Evolutionary conservation across 148 eudicot genomes (phyloP), one percentile per base, ranked within the genome.

Genomic region (Diospyros kaki): DNA sequence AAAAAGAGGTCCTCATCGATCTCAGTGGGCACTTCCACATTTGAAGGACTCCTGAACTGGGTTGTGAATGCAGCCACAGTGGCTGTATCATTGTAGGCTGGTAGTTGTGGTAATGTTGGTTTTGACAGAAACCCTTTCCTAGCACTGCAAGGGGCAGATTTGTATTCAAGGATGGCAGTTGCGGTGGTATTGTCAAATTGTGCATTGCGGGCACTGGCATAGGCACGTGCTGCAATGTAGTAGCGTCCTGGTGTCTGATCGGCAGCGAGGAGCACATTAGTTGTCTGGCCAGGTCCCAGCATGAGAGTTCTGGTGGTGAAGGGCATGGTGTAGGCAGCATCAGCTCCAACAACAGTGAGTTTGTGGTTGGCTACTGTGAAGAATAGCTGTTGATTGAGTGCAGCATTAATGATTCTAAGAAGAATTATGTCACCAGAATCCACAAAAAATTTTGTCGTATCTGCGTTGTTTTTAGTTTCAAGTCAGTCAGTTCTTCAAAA

Each of bases 221-320:
- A 89, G 73, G 92, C 90, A 9, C 88, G 83, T 39, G 91, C 93
- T 46, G 93, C 91, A 82, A 89, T 87, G 78, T 83, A 86, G 74
- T 91, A 89, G n/a, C 82, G 81, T 17, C 84, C 87, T 17, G 90
- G 82, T 51, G 82, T 79, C 79, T 88, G 93, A 76, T 91, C 69
- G 44, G 92, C 88, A 9, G 84, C 86, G 75, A 91, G 75, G 50
- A 89, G 87, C 65, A 91, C 90, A 74, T 84, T 73, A 6, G 94
- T 91, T 18, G 97, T 88, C 73, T 91, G 97, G 39, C 92, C 94
- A 39, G 97, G 97, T 68, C 88, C 97, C 42, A 91, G 75, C 89
- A 89, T 85, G 76, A 89, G 56, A 70, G 85, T 83, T 45, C 73
- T 83, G 73, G 91, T 87, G 44, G 89, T 69, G 72, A 89, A 91